These are phyloP conservation scores for Chlamydomonas sphaeroides DNA, from an alignment of 139 green algal genomes.

Conservation along the genomic window DNA sequence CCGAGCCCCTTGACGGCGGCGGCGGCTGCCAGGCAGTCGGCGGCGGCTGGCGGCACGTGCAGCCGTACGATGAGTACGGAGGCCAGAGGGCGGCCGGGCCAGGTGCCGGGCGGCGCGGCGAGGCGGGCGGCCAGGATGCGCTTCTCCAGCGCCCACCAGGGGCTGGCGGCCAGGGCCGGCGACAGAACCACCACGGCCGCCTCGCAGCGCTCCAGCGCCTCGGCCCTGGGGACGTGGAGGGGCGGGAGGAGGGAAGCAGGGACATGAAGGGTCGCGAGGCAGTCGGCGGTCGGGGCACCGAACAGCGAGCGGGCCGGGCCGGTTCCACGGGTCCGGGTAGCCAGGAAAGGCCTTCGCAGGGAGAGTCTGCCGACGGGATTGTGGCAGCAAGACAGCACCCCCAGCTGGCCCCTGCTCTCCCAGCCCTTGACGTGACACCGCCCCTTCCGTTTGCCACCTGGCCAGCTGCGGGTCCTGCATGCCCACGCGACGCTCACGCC, in stretches of 20 bases:
- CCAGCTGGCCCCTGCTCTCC: no score
- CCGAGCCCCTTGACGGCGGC: conserved; percentile 6
- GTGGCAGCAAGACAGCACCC: no score
- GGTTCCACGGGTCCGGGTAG: no score
- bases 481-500: conserved; percentile 23
- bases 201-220: conserved; percentile 33
- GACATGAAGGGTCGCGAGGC: no score
- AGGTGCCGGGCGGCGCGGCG: conserved; percentile 31
- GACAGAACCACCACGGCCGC: conserved; percentile 32
- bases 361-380: no score
- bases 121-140: conserved; percentile 10
- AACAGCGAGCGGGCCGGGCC: no score
- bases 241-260: no score
- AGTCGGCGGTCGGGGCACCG: no score
- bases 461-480: conserved; percentile 37
- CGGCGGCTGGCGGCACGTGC: conserved; percentile 22
- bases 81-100: conserved; percentile 8
- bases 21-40: background rate
- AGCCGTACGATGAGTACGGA: conserved; percentile 24
- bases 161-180: background rate
- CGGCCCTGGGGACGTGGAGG: background rate
- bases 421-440: no score
- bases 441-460: background rate
- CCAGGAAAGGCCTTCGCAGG: no score
- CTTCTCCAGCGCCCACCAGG: conserved; percentile 8